Percentiles rank a stretch among this genome's conserved stretches.
These are phyloP conservation scores for Colletotrichum tamarilloi DNA, from an alignment of 2,329 filamentous ascomycete genomes.

Conservation along the genomic window DNA sequence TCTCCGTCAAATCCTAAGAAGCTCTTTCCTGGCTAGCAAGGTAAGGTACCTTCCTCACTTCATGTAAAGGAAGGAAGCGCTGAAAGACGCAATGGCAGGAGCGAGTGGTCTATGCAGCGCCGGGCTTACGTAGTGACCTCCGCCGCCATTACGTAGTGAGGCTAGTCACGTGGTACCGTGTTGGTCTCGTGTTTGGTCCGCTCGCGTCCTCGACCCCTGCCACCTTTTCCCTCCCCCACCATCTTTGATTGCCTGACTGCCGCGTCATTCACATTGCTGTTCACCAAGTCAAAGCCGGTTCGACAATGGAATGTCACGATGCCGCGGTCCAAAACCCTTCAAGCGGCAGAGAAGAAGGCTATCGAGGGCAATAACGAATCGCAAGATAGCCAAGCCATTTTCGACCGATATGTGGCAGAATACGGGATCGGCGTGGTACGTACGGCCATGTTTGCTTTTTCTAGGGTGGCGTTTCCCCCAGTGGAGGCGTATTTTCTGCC, in stretches of 20 bases:
- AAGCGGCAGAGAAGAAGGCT: slow-evolving; percentile 42
- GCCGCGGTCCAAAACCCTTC: slow-evolving; percentile 43
- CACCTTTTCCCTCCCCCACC: neutral
- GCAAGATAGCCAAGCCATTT: slow-evolving; percentile 57
- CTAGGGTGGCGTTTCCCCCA: slow-evolving; percentile 28
- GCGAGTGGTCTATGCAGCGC: no score
- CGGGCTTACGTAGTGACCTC: neutral
- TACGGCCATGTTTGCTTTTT: slow-evolving; percentile 37
- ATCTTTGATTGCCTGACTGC: neutral
- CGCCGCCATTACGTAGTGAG: no score
- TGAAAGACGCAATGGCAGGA: no score
- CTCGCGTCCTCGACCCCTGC: neutral
- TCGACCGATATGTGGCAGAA: slow-evolving; percentile 50
- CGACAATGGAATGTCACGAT: slow-evolving; percentile 39
- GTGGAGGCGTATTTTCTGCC: slow-evolving; percentile 12
- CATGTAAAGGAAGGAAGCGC: no score
- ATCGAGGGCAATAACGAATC: slow-evolving; percentile 49
- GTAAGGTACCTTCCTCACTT: no score
- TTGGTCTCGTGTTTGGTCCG: neutral
- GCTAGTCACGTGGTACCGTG: neutral
- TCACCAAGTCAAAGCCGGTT: neutral
- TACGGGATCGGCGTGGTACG: slow-evolving; percentile 54
- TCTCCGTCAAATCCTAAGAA: no score
- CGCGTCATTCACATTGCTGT: neutral
- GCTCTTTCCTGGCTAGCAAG: no score